Base-by-base conservation (phyloP, 2,329 filamentous ascomycete genomes). In the Davidsoniella eucalypti region DNA sequence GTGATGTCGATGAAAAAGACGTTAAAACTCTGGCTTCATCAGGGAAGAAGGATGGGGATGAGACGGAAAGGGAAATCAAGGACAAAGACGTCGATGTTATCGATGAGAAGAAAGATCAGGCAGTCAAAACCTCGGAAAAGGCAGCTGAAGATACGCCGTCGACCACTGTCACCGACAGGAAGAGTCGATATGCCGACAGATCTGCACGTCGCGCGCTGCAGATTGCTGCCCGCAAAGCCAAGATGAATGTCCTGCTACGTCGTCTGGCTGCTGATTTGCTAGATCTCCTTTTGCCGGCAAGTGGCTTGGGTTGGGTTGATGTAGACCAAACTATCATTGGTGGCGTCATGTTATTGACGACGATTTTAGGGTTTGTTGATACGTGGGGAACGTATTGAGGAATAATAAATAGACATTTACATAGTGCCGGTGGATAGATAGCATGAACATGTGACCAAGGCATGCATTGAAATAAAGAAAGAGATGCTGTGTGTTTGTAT, bases 251-350 rank as follows among this genome's bases (percentile, higher is more conserved):
- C 12, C 58, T 79, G 2, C 56, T 65, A 25, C 69, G 72, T 12
- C 67, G 68, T 46, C 60, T 81, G 5, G 53, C 77, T 1, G 69
- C 76, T 1, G 77, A 84, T 58, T 56, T 64, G 5, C 68, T 82
- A 47, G 82, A 87, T 59, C 59, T 84, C 44, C 58, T 78, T 3
- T 66, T 84, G 29, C 82, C 83, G 0, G 75, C 74, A 0, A 65
- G 66, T 5, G 65, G 72, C 1, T 63, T 84, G 12, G 78, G 78
- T 0, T 84, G 80, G 80, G 62, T 80, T 23, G 61, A 67, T 0
- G 64, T 71, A 1, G 65, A 69, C 8, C 62, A 69, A 0, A 68
- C 73, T 2, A 64, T 69, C 1, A 71, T 84, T 1, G 78, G 75
- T 1, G 50, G 71, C 10, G 70, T 71, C 7, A 81, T 80, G 71